phyloP scores from a whole-genome alignment of 1,139 yeast species.

The Blastobotrys serpentis region DNA sequence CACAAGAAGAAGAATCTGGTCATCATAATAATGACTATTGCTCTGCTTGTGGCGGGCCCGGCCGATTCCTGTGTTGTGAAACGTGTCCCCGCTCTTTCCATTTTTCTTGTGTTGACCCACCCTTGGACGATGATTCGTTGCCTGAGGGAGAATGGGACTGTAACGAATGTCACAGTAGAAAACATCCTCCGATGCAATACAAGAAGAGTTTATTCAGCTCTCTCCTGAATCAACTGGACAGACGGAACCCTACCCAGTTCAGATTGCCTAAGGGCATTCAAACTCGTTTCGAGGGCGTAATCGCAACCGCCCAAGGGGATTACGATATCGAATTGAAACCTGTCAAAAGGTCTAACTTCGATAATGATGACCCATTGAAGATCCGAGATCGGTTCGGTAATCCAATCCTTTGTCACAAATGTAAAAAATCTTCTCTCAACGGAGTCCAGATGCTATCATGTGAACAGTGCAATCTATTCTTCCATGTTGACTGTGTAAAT shows the following conservation, averaged over 20 bases:
- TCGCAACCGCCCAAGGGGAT: slow-evolving; percentile 66
- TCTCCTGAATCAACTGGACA: slow-evolving; percentile 56
- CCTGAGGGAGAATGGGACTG: slow-evolving; percentile 95
- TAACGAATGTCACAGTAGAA: slow-evolving; percentile 54
- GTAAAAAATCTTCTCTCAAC: slow-evolving; percentile 67
- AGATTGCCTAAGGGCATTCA: slow-evolving; percentile 66
- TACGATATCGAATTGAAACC: slow-evolving; percentile 56
- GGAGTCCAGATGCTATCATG: slow-evolving; percentile 64
- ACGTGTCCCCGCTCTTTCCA: slow-evolving; percentile 91
- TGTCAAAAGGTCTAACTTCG: slow-evolving; percentile 37
- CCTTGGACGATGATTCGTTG: slow-evolving; percentile 65
- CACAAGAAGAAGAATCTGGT: slow-evolving; percentile 25
- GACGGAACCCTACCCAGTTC: slow-evolving; percentile 70
- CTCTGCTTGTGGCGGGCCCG: slow-evolving; percentile 82
- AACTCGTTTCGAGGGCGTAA: slow-evolving; percentile 72
- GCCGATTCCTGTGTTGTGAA: slow-evolving; percentile 90
- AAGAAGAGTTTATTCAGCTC: slow-evolving; percentile 55
- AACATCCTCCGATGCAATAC: slow-evolving; percentile 38
- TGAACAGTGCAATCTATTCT: slow-evolving; percentile 80
- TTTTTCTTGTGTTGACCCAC: slow-evolving; percentile 88
- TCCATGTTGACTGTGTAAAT: slow-evolving; percentile 88
- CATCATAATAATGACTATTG: slow-evolving; percentile 77
- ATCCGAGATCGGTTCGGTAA: slow-evolving; percentile 64
- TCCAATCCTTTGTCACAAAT: slow-evolving; percentile 69
- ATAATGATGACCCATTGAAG: slow-evolving; percentile 61